A percentile compares a stretch with the other conserved stretches of the same genome.
These are phyloP conservation scores for Gracilaria domingensis DNA, from an alignment of 23 red algal species.

Conservation along the genomic window DNA sequence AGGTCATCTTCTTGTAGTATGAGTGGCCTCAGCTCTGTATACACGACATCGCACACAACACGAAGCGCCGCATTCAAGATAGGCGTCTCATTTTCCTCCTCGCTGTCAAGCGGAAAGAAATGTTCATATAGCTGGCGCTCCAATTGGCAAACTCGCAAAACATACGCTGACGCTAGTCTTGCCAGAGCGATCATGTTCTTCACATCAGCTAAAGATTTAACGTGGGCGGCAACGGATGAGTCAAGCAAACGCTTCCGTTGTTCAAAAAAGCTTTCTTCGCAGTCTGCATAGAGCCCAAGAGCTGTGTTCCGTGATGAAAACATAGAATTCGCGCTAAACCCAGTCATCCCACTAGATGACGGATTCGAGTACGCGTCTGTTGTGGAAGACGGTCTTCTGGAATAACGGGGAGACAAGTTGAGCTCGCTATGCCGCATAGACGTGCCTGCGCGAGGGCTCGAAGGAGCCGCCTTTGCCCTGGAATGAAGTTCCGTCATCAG, in stretches of 20 bases:
- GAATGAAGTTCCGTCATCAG: constrained; percentile 81
- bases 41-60: constrained; percentile 64
- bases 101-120: constrained; percentile 67
- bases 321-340: constrained; percentile 24
- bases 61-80: constrained; percentile 45
- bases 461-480: constrained; percentile 3
- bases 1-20: constrained; percentile 85
- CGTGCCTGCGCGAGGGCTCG: background rate
- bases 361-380: constrained; percentile 55
- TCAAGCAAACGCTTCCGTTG: constrained; percentile 71
- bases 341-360: constrained; percentile 29
- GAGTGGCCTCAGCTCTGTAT: constrained; percentile 73
- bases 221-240: constrained; percentile 68
- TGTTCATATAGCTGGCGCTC: constrained; percentile 81
- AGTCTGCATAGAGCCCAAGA: constrained; percentile 68
- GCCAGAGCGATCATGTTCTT: constrained; percentile 69
- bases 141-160: constrained; percentile 73
- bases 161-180: constrained; percentile 63
- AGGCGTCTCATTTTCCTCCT: constrained; percentile 37
- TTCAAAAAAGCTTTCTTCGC: constrained; percentile 80
- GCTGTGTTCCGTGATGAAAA: constrained; percentile 72
- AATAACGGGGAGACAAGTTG: background rate
- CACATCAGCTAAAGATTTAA: constrained; percentile 65
- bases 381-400: constrained; percentile 11
- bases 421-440: background rate